Percentiles rank a stretch among this genome's conserved stretches.
Evolutionary conservation across 2,329 filamentous ascomycete species (phyloP).

Genomic region (Akanthomyces muscarius): DNA sequence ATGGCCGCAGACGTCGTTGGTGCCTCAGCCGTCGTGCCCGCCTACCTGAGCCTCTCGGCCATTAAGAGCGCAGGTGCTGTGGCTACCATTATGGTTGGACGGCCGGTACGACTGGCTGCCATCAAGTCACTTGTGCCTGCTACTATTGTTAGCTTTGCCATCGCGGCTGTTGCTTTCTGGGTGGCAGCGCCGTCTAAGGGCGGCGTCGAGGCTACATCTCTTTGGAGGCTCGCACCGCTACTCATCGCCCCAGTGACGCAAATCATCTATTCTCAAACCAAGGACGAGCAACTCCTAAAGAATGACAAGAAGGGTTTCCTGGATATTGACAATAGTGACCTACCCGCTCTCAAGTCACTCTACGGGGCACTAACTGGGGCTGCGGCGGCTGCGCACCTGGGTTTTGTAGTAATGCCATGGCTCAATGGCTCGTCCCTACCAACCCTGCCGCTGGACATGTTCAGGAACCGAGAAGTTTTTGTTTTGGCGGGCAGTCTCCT

Average conservation of each 20-base stretch:
- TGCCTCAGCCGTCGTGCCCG: neutral
- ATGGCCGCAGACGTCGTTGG: neutral
- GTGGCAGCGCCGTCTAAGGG: neutral
- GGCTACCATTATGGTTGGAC: neutral
- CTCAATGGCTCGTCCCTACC: neutral
- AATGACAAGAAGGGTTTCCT: neutral
- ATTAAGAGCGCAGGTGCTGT: neutral
- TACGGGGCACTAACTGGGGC: neutral
- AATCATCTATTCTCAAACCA: neutral
- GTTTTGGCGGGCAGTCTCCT: neutral
- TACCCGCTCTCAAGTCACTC: neutral
- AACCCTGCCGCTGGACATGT: neutral
- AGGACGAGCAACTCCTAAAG: neutral
- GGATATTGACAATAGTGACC: constrained; percentile 3
- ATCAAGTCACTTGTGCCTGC: neutral
- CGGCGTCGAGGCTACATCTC: neutral
- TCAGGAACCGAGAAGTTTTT: neutral
- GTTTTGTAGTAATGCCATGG: neutral
- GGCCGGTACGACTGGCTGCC: neutral
- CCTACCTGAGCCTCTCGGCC: neutral
- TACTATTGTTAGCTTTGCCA: neutral
- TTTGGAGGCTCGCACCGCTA: constrained; percentile 3
- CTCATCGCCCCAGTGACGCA: constrained; percentile 1
- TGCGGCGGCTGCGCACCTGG: neutral
- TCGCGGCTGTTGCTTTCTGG: neutral